Conservation (phyloP, 2,329 filamentous ascomycete species). For the Sarocladiaceae sp. region DNA sequence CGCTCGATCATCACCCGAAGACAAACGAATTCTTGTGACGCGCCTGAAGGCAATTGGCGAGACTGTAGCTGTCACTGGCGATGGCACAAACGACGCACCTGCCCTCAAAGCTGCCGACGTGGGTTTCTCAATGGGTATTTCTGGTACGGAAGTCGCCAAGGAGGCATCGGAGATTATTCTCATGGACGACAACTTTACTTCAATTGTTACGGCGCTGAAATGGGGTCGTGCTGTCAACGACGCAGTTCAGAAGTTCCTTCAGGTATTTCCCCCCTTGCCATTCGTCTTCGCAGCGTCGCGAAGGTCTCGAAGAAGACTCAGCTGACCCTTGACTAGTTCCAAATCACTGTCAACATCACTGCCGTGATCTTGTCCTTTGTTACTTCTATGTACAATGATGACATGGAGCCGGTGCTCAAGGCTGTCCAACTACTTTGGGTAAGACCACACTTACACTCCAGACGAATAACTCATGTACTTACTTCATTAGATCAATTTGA, state of each 20-base stretch:
- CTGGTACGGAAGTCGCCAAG: conserved; percentile 64
- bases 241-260: conserved; percentile 63
- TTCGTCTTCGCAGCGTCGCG: background rate
- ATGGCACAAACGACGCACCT: conserved; percentile 64
- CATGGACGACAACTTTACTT: conserved; percentile 62
- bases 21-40: conserved; percentile 53
- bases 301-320: background rate
- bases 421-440: conserved; percentile 64
- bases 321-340: conserved; percentile 37
- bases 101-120: conserved; percentile 63
- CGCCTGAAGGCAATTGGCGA: conserved; percentile 51
- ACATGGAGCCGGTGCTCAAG: conserved; percentile 56
- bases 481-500: conserved; percentile 47
- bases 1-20: conserved; percentile 55
- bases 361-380: conserved; percentile 63
- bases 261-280: too few species aligned
- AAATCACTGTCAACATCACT: conserved; percentile 68
- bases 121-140: conserved; percentile 65
- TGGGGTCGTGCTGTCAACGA: conserved; percentile 69
- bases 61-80: conserved; percentile 61
- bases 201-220: conserved; percentile 62
- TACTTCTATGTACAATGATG: conserved; percentile 52
- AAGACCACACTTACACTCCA: background rate
- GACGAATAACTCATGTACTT: too few species aligned
- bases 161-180: conserved; percentile 66